Percentiles rank a stretch among this genome's conserved stretches.
phyloP scores from a whole-genome alignment of 73 alveolate species.

The Tetrahymena malaccensis region DNA sequence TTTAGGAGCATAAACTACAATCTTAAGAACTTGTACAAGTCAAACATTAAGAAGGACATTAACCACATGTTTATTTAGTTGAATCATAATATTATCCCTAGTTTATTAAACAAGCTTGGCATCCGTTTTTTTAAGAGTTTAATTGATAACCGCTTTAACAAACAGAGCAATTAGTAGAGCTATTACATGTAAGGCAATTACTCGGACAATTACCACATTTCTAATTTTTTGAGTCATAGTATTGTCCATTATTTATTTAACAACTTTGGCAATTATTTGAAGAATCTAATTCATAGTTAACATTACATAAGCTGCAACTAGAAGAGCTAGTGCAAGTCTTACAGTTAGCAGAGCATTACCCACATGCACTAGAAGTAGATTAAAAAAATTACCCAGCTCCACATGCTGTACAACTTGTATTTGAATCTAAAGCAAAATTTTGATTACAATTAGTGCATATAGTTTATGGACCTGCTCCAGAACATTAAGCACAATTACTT shows the following conservation, averaged over 20 bases:
- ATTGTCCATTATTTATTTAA: background rate
- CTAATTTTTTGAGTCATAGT: background rate
- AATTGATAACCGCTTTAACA: background rate
- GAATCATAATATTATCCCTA: background rate
- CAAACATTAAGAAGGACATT: background rate
- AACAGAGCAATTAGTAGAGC: background rate
- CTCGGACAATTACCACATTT: background rate
- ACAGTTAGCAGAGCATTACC: background rate
- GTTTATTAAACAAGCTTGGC: background rate
- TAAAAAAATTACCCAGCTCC: background rate
- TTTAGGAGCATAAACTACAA: background rate
- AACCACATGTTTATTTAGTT: background rate
- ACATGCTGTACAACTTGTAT: background rate
- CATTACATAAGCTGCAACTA: background rate
- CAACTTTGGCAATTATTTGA: background rate
- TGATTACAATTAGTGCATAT: background rate
- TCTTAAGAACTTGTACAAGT: background rate
- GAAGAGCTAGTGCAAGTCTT: background rate
- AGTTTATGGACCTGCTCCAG: background rate
- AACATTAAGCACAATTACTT: background rate
- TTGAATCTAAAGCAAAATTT: background rate
- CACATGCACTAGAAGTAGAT: background rate
- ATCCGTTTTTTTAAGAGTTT: background rate
- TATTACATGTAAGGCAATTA: background rate
- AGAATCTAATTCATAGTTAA: background rate